Base-by-base conservation (phyloP, 2,329 filamentous ascomycete species). In the Colletotrichum navitas region DNA sequence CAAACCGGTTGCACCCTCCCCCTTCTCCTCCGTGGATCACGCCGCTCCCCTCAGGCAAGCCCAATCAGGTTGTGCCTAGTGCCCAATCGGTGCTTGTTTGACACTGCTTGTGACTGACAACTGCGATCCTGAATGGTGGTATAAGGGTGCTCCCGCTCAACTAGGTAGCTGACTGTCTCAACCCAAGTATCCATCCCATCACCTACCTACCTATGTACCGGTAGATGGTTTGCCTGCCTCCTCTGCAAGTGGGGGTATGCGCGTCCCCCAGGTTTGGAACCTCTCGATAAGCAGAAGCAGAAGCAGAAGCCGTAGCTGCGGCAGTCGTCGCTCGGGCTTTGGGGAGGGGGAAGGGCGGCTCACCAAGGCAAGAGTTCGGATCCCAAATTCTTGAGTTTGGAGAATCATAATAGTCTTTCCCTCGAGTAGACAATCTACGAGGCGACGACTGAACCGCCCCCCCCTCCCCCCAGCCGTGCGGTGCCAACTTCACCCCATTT, bases 101-200 rank as follows among this genome's bases (percentile, higher is more conserved):
- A 56, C 68, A 56, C 47, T 62, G 39, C 63, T 45, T 34, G 34
- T 39, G 47, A 63, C 63, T 66, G 41, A 18, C 32, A 52, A 56
- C 41, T 51, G 39, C 34, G 58, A 32, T 61, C 45, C 47, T 67
- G 55, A 55, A 55, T 21, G 16, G 16, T 59, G 45, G 32, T 32
- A 43, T 26, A 68, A 26, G 51, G 62, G 24, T 51, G 47, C 16
- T 41, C 12, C 66, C 54, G 52, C 62, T 65, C 62, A 41, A 41
- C 14, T 12, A 64, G n/a, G n/a, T n/a, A n/a, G 54, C 66, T 54
- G 66, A 34, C 61, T 66, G 54, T 62, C 62, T 69, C 61, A 47
- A 43, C 43, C 60, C 39, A 14, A 49, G 43, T 43, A 14, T 10
- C 36, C 39, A 12, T 29, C 29, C 41, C 41, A 41, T 45, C 21